Evolutionary conservation across 2,329 filamentous ascomycete genomes (phyloP).

Genomic region (Ceratocystis lukuohia): DNA sequence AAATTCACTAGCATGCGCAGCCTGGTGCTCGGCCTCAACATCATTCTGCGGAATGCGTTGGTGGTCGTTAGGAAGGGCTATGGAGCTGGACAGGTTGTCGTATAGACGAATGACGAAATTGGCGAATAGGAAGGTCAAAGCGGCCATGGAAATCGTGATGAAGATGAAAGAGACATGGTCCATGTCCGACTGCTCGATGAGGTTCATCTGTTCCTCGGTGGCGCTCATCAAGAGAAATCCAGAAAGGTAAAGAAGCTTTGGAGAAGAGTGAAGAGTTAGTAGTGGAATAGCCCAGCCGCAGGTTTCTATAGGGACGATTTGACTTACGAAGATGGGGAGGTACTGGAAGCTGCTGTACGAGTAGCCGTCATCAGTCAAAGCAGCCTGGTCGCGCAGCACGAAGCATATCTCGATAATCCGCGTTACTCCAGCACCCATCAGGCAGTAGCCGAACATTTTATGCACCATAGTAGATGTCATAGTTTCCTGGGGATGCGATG

Average conservation of each 20-base stretch:
- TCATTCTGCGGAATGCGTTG: conserved; percentile 21
- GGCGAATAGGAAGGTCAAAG: conserved; percentile 79
- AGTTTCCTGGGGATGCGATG: conserved; percentile 71
- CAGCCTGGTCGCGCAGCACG: conserved; percentile 58
- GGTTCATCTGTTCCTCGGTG: conserved; percentile 85
- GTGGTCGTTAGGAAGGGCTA: neutral
- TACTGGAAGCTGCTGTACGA: conserved; percentile 51
- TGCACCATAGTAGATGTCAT: conserved; percentile 81
- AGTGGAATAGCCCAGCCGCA: too few species aligned
- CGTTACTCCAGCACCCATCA: conserved; percentile 77
- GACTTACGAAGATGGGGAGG: conserved; percentile 43
- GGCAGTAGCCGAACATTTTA: conserved; percentile 78
- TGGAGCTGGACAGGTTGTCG: conserved; percentile 42
- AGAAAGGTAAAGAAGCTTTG: conserved; percentile 71
- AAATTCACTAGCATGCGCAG: conserved; percentile 80
- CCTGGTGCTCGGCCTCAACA: conserved; percentile 38
- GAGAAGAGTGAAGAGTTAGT: conserved; percentile 18
- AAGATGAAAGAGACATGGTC: conserved; percentile 87
- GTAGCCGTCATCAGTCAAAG: conserved; percentile 51
- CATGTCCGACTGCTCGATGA: conserved; percentile 60
- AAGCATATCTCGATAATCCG: conserved; percentile 88
- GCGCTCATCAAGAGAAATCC: conserved; percentile 97
- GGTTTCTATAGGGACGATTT: neutral
- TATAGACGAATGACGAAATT: conserved; percentile 80
- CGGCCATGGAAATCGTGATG: conserved; percentile 80